A percentile compares a stretch with the other conserved stretches of the same genome.
Evolutionary conservation across 2,329 filamentous ascomycete genomes (phyloP).

Genomic region (Xylariales sp.): DNA sequence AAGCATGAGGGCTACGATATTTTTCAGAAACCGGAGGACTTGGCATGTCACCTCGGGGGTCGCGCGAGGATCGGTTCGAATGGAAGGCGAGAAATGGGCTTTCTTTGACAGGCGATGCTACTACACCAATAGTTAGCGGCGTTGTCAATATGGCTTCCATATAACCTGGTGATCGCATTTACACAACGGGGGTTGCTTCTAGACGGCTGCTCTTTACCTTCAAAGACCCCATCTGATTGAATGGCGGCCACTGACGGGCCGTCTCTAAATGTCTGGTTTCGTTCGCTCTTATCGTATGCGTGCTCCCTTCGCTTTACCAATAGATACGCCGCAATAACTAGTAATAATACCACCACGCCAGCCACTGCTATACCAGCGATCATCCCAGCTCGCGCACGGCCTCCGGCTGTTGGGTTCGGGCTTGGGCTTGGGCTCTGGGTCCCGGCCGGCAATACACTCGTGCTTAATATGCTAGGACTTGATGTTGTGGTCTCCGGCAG

Average conservation of each 20-base stretch:
- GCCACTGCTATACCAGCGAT: conserved; percentile 39
- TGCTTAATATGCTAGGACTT: neutral
- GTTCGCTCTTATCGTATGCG: neutral
- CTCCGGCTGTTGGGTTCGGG: neutral
- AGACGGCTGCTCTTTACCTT: conserved; percentile 9
- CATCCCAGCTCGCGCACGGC: conserved; percentile 21
- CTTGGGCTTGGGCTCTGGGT: neutral
- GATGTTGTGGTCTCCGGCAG: conserved; percentile 16
- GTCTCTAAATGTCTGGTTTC: neutral
- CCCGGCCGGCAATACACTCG: neutral
- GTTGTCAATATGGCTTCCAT: neutral
- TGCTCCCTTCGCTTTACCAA: conserved; percentile 33
- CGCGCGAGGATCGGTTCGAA: neutral
- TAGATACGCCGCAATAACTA: conserved; percentile 31
- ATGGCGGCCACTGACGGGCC: neutral
- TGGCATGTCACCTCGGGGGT: neutral
- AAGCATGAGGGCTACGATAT: conserved; percentile 8
- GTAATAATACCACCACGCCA: conserved; percentile 38
- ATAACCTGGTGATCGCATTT: neutral
- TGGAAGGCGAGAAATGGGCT: neutral
- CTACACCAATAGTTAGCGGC: neutral
- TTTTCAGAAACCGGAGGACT: conserved; percentile 2
- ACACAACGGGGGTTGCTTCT: neutral
- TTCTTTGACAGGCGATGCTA: conserved; percentile 1
- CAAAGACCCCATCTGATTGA: neutral